Evolutionary conservation across 2,329 filamentous ascomycete genomes (phyloP), one percentile per base, ranked within the genome.

Genomic region (Alternaria panax): DNA sequence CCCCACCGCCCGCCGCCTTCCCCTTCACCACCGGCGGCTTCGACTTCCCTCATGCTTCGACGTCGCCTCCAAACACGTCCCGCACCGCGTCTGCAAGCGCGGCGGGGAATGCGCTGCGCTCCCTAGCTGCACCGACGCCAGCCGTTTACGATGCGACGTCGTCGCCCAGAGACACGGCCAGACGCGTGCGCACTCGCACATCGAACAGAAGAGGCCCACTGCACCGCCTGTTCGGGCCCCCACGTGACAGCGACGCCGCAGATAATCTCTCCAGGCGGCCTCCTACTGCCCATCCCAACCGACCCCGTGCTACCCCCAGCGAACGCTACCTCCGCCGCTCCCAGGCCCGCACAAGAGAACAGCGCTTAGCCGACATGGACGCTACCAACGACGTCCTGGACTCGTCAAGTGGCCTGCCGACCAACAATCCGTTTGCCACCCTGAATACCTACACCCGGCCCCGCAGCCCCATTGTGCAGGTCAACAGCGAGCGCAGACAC

Each of bases 11-110:
- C 28, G 52, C 68, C n/a, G 59, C 57, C 48, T 74, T 73, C 53
- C 60, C 74, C 54, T 76, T 74, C 66, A 74, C 74, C 34, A 73
- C 74, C 34, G 79, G 78, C 61, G 74, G 72, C 66, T 81, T 82
- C 69, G 82, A 83, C 70, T 78, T 78, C 53, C 81, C 82, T 22
- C 79, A 80, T 43, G 80, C 81, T 41, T 75, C 73, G n/a, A 59
- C 70, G 7, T 73, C 75, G 6, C 61, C 68, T 7, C 67, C 57
- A 8, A 53, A 51, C 12, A 24, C 60, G n/a, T 27, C 59, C 22
- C 60, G 61, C 38, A 47, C 62, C 18, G 43, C 48, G 9, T 41
- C 25, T 16, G 38, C 57, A 4, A 43, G 38, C 34, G 30, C 56
- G 1, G 34, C 57, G 22, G 41, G 59, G 9, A 62, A 61, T 34